These are phyloP conservation scores for Lactarius hengduanensis DNA, from an alignment of 768 basidiomycete genomes.

Conservation along the genomic window DNA sequence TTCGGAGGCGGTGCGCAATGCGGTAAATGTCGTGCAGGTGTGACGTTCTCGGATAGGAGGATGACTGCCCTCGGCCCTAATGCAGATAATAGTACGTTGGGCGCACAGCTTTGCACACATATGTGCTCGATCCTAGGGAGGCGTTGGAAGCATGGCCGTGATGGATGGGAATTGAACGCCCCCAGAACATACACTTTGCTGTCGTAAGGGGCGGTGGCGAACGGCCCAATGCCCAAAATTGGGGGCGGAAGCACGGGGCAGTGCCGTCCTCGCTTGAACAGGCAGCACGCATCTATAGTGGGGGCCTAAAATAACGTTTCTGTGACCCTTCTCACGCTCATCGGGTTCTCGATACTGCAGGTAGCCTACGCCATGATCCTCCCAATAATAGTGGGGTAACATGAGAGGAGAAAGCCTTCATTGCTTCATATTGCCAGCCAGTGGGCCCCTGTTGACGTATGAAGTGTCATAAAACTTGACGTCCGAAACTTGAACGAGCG, in stretches of 20 bases:
- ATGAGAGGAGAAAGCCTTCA: background rate
- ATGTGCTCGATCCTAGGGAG: constrained; percentile 4
- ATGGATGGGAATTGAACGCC: background rate
- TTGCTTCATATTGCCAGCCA: constrained; percentile 1
- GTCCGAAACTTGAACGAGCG: background rate
- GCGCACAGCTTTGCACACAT: constrained; percentile 13
- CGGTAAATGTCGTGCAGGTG: constrained; percentile 6
- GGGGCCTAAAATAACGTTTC: background rate
- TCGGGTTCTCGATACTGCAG: constrained; percentile 11
- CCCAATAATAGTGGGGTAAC: background rate
- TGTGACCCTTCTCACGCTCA: background rate
- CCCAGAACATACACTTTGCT: background rate
- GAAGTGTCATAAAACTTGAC: background rate
- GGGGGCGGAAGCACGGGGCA: background rate
- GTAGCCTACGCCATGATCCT: background rate
- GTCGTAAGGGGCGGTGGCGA: background rate
- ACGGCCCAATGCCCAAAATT: background rate
- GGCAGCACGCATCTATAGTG: background rate
- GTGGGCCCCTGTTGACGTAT: background rate
- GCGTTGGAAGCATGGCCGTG: constrained; percentile 1
- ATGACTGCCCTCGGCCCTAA: constrained; percentile 13
- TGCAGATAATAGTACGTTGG: background rate
- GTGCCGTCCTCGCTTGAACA: background rate
- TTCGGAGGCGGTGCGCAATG: constrained; percentile 15
- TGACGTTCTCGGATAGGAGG: constrained; percentile 1